Conservation (phyloP, 805 yeast species). For the Yarrowia divulgata region DNA sequence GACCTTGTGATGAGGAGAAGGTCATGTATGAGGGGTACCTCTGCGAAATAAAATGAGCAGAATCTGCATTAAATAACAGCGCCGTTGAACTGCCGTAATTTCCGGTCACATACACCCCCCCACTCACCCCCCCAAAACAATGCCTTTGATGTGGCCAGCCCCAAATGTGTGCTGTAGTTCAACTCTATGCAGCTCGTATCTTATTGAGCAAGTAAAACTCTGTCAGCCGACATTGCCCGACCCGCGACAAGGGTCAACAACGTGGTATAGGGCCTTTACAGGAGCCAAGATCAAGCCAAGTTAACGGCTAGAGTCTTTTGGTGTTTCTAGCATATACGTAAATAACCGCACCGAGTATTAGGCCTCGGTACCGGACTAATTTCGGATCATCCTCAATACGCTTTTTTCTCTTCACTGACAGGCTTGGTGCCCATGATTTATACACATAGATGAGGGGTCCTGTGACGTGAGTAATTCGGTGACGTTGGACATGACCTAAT, state of each 20-base stretch:
- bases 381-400: slow-evolving; percentile 34
- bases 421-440: slow-evolving; percentile 10
- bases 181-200: slow-evolving; percentile 36
- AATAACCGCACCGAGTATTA: background rate
- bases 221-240: slow-evolving; percentile 30
- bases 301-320: background rate
- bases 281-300: slow-evolving; percentile 1
- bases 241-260: slow-evolving; percentile 11
- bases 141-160: slow-evolving; percentile 13
- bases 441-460: background rate
- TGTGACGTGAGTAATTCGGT: background rate
- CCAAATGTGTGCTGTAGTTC: background rate
- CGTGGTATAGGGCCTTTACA: background rate
- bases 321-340: background rate
- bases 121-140: background rate
- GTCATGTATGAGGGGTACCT: background rate
- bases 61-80: too few species aligned
- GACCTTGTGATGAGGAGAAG: background rate
- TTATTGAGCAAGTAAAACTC: slow-evolving; percentile 32
- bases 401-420: slow-evolving; percentile 5
- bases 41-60: too few species aligned
- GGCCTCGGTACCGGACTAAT: slow-evolving; percentile 35
- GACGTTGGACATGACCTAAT: too few species aligned
- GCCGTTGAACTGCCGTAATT: background rate
- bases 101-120: background rate